These are phyloP conservation scores for Trichoderma endophyticum DNA, from an alignment of 2,329 filamentous ascomycete genomes.

Conservation along the genomic window DNA sequence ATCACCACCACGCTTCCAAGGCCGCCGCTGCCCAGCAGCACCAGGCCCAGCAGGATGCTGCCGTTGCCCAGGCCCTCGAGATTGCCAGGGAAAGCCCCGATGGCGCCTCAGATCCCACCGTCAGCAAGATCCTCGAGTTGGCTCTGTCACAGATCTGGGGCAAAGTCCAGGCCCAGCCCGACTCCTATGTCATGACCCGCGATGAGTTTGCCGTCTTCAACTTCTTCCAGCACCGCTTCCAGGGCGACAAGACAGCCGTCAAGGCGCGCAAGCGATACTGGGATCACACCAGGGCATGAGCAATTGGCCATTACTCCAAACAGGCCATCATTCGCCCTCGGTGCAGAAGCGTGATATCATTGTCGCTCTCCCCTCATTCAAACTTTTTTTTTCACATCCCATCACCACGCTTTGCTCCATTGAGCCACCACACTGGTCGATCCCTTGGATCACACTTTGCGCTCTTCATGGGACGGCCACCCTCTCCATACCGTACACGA, in stretches of 20 bases:
- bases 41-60: constrained; percentile 33
- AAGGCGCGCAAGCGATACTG: constrained; percentile 52
- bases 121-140: constrained; percentile 63
- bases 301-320: neutral
- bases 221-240: constrained; percentile 69
- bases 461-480: neutral
- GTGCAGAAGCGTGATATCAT: neutral
- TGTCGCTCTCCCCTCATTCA: neutral
- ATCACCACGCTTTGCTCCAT: neutral
- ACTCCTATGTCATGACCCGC: constrained; percentile 68
- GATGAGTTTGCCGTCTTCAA: constrained; percentile 87
- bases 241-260: constrained; percentile 47
- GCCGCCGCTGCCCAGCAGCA: constrained; percentile 21
- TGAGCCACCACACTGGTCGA: neutral
- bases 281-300: constrained; percentile 42
- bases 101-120: constrained; percentile 58
- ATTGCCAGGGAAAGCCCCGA: constrained; percentile 71
- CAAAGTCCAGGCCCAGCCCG: constrained; percentile 61
- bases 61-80: constrained; percentile 67
- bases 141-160: constrained; percentile 64
- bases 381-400: neutral
- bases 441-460: neutral
- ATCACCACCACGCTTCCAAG: constrained; percentile 24
- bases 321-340: neutral
- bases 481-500: neutral